A percentile compares a stretch with the other conserved stretches of the same genome.
Conservation (phyloP, 1,284 basidiomycete genomes). For the Xanthoconium separans region DNA sequence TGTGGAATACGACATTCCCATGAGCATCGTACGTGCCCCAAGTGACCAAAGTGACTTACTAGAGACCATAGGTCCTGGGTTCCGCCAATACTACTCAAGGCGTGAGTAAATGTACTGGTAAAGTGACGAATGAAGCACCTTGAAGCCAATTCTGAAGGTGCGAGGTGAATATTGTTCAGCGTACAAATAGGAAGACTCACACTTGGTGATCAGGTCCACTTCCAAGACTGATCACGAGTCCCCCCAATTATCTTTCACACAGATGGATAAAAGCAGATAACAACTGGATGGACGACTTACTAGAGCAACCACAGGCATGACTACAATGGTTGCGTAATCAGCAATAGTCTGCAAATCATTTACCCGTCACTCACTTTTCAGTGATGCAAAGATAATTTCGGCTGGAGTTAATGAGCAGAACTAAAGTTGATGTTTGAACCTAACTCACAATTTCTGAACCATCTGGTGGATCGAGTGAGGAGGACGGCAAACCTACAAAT, state of each 20-base stretch:
- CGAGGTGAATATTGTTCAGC: conserved; percentile 51
- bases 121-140: neutral
- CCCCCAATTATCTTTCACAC: conserved; percentile 56
- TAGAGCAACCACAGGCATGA: conserved; percentile 16
- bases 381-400: conserved; percentile 22
- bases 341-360: neutral
- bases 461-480: conserved; percentile 31
- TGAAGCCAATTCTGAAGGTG: conserved; percentile 38
- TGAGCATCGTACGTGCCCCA: conserved; percentile 31
- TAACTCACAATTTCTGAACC: conserved; percentile 62
- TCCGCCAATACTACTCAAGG: conserved; percentile 19
- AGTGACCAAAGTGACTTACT: conserved; percentile 10
- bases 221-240: conserved; percentile 57
- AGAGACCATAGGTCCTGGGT: conserved; percentile 26
- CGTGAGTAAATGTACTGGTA: neutral
- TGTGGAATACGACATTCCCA: conserved; percentile 39
- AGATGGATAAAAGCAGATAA: conserved; percentile 54
- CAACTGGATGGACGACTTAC: conserved; percentile 45
- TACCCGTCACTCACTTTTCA: conserved; percentile 21
- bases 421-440: neutral
- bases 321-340: neutral
- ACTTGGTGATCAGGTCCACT: conserved; percentile 50
- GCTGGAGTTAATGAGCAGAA: conserved; percentile 24
- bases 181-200: conserved; percentile 42
- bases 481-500: neutral